phyloP scores from a whole-genome alignment of 2,329 filamentous ascomycete species.

The Ophiosphaerella narmari region DNA sequence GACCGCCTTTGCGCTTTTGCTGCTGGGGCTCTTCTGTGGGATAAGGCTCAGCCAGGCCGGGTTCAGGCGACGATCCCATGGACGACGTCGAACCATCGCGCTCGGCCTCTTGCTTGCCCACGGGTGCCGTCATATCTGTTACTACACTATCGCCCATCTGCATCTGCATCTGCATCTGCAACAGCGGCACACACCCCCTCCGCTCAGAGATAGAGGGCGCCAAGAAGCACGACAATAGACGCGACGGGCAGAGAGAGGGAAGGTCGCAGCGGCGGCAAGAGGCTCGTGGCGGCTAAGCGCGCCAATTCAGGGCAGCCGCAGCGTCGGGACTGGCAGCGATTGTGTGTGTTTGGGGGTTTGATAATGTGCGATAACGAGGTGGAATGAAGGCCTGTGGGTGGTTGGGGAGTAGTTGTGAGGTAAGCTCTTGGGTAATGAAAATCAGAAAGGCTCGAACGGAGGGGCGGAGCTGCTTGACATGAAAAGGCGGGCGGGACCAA shows the following conservation, averaged over 20 bases:
- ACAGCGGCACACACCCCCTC: conserved; percentile 35
- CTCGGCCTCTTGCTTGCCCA: conserved; percentile 52
- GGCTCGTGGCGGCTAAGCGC: conserved; percentile 45
- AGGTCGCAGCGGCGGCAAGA: conserved; percentile 24
- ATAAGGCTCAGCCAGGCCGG: conserved; percentile 48
- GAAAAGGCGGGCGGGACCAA: conserved; percentile 39
- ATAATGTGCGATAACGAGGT: conserved; percentile 52
- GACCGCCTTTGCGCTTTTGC: conserved; percentile 95
- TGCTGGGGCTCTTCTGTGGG: conserved; percentile 52
- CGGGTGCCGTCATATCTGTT: conserved; percentile 51
- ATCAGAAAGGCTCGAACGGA: conserved; percentile 37
- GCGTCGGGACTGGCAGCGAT: conserved; percentile 40
- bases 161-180: conserved; percentile 50
- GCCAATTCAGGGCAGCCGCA: conserved; percentile 38
- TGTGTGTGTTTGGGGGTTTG: conserved; percentile 45
- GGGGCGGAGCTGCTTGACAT: conserved; percentile 42
- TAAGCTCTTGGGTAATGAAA: conserved; percentile 57
- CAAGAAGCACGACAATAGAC: conserved; percentile 38
- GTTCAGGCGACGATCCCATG: conserved; percentile 55
- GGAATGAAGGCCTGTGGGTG: conserved; percentile 37
- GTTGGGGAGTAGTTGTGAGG: conserved; percentile 51
- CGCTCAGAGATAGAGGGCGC: conserved; percentile 40
- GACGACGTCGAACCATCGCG: conserved; percentile 54
- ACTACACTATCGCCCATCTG: conserved; percentile 57
- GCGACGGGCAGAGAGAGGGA: conserved; percentile 30